A percentile compares a stretch with the other conserved stretches of the same genome.
phyloP scores from a whole-genome alignment of 2,329 filamentous ascomycete genomes.

The Fusarium cyanostomum region DNA sequence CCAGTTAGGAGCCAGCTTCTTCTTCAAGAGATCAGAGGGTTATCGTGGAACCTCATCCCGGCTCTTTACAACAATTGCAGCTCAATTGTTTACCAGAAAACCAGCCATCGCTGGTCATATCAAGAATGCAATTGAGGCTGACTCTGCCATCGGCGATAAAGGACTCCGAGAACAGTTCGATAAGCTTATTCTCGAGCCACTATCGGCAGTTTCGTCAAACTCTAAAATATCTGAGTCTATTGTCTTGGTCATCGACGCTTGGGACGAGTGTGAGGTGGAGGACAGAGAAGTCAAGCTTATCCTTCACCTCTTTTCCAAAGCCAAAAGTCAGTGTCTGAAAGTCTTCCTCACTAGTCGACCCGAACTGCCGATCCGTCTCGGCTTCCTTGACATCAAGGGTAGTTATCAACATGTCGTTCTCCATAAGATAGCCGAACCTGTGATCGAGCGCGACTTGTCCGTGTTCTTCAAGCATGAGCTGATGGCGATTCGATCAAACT shows the following conservation, averaged over 20 bases:
- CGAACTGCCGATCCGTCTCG: slow-evolving; percentile 50
- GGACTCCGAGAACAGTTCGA: slow-evolving; percentile 14
- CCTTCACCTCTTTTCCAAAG: neutral
- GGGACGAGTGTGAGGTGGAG: slow-evolving; percentile 38
- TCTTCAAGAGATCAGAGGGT: slow-evolving; percentile 53
- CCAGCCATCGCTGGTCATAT: slow-evolving; percentile 41
- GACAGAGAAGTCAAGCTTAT: neutral
- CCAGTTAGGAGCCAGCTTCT: slow-evolving; percentile 50
- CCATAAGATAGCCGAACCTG: slow-evolving; percentile 45
- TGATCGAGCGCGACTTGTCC: slow-evolving; percentile 50
- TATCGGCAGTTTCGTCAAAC: neutral
- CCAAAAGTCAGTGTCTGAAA: slow-evolving; percentile 12
- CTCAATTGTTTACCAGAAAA: slow-evolving; percentile 40
- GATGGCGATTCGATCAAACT: neutral
- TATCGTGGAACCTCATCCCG: slow-evolving; percentile 47
- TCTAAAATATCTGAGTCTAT: neutral
- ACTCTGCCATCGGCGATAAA: neutral
- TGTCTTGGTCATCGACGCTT: slow-evolving; percentile 46
- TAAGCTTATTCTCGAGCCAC: slow-evolving; percentile 19
- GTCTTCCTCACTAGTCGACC: slow-evolving; percentile 56
- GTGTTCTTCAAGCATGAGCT: neutral
- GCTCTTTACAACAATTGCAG: slow-evolving; percentile 53
- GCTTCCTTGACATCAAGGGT: slow-evolving; percentile 45
- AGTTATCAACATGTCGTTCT: slow-evolving; percentile 43
- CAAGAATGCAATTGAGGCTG: slow-evolving; percentile 1